These are phyloP conservation scores for Backusella morwellensis DNA, from an alignment of 192 early-diverging fungal species.

Conservation along the genomic window DNA sequence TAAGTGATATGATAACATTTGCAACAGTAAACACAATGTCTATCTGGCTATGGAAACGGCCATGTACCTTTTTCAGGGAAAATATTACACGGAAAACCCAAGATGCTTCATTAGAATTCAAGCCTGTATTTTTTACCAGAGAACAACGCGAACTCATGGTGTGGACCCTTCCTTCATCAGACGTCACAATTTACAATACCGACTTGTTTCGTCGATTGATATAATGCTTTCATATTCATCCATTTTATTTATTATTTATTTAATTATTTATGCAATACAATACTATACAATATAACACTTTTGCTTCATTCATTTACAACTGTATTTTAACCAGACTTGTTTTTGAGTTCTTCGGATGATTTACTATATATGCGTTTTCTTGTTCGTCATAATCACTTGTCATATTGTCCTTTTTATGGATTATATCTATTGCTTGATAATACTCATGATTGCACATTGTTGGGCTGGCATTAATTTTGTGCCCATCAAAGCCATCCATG, in stretches of 20 bases:
- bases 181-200: background rate
- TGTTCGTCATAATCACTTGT: too few relatives aligned
- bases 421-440: too few relatives aligned
- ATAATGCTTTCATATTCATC: background rate
- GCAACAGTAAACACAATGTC: conserved; percentile 5
- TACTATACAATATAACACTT: background rate
- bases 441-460: too few relatives aligned
- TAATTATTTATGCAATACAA: background rate
- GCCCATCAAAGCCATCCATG: too few relatives aligned
- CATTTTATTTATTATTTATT: background rate
- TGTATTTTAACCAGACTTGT: too few relatives aligned
- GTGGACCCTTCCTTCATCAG: background rate
- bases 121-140: conserved; percentile 5
- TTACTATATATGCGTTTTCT: too few relatives aligned
- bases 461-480: too few relatives aligned
- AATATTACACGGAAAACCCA: background rate
- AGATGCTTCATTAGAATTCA: background rate
- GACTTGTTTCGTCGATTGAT: background rate
- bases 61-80: background rate
- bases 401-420: too few relatives aligned
- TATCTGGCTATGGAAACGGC: conserved; percentile 5
- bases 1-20: background rate
- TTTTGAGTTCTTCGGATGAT: too few relatives aligned
- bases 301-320: background rate
- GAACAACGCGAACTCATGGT: background rate